Base-by-base conservation (phyloP, 2,329 filamentous ascomycete species). In the Fusarium abutilonis region DNA sequence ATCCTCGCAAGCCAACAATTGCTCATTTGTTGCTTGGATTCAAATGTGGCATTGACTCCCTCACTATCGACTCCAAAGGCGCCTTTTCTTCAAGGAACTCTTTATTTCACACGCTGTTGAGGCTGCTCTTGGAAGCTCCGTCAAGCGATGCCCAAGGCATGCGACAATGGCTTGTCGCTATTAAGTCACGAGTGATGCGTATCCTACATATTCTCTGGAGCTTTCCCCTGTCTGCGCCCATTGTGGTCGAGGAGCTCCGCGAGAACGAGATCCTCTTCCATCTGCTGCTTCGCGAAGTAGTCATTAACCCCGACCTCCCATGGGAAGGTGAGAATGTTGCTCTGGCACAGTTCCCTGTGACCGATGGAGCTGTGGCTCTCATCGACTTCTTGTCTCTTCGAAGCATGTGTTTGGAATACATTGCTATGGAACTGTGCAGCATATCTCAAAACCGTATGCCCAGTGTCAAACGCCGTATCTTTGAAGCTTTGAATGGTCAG, bases 1-100 rank as follows among this genome's bases (percentile, higher is more conserved):
- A 89, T 23, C 88, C 90, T 1, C 85, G 89, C 67, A 86, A 88
- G 67, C 93, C 95, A 5, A 96, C 90, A 2, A 89, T 99, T 66
- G 95, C 94, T 1, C 96, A 99, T 74, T 82, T 96, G 41, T 80
- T 99, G 2, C 86, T 99, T 6, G 95, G 95, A 0, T 97, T 99
- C 74, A 85, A 85, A 52, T 96, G 92, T 69, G 86, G 87, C 39
- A 85, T 89, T 32, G 88, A 87, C 61, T 83, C 84, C 9, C 80
- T 98, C 3, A 86, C 86, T 21, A 79, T 95, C 29, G 83, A 89
- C 46, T 78, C 86, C 1, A 84, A 87, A 26, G 85, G 92, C 43
- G 77, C 90, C 3, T 96, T 97, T 74, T 85, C 88, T 11, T 81
- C 85, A 14, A 85, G 87, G 13, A 84, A 83, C 17, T 94, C 95